These are phyloP conservation scores for Seiridium unicorne DNA, from an alignment of 2,329 filamentous ascomycete species.

Conservation along the genomic window DNA sequence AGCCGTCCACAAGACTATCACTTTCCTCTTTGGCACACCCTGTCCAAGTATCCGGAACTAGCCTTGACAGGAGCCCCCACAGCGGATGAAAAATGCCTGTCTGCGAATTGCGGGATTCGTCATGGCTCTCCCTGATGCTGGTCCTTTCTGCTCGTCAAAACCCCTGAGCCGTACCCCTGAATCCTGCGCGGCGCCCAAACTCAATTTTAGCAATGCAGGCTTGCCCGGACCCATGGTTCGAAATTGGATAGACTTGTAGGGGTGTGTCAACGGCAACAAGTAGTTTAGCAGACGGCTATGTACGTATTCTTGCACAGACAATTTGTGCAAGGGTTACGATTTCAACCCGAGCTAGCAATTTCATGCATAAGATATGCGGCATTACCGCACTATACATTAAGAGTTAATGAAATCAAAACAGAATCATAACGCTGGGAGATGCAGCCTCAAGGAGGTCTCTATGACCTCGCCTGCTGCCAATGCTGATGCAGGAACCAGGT, in stretches of 20 bases:
- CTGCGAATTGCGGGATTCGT: neutral
- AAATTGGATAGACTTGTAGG: neutral
- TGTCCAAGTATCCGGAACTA: neutral
- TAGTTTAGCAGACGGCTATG: neutral
- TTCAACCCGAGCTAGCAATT: neutral
- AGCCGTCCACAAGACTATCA: neutral
- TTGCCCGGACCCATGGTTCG: slow-evolving; percentile 1
- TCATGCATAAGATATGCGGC: slow-evolving; percentile 5
- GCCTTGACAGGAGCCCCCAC: neutral
- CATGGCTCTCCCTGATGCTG: neutral
- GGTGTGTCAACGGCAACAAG: neutral
- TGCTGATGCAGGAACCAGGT: neutral
- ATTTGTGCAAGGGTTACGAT: neutral
- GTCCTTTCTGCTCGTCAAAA: neutral
- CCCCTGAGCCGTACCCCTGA: neutral
- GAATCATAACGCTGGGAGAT: neutral
- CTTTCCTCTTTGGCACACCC: neutral
- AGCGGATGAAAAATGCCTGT: neutral
- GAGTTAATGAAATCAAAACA: neutral
- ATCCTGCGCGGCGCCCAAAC: neutral
- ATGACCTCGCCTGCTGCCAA: neutral
- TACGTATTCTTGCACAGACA: neutral
- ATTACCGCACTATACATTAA: neutral
- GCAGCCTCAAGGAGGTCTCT: neutral
- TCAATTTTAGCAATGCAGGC: neutral